These are phyloP conservation scores for Isatis tinctoria DNA, from an alignment of 345 rosid genomes.

Conservation along the genomic window DNA sequence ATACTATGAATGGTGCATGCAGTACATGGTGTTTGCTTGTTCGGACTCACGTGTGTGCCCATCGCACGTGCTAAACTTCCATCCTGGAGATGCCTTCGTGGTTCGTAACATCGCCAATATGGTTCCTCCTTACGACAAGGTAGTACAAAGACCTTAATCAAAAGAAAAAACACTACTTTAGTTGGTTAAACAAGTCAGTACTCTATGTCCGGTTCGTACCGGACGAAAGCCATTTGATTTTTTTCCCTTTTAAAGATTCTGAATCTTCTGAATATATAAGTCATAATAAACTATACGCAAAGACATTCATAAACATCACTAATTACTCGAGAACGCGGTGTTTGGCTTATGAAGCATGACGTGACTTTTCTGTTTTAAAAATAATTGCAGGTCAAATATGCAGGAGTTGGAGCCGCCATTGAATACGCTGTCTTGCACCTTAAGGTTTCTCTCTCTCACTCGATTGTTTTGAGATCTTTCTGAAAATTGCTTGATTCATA, in stretches of 20 bases:
- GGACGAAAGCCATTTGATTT: background rate
- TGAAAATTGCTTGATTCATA: background rate
- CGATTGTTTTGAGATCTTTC: background rate
- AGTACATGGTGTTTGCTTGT: constrained; percentile 97
- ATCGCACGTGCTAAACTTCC: constrained; percentile 73
- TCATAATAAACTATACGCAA: background rate
- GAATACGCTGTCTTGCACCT: constrained; percentile 95
- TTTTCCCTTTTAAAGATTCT: background rate
- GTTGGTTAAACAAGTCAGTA: background rate
- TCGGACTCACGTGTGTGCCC: constrained; percentile 97
- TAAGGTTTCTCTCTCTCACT: constrained; percentile 39
- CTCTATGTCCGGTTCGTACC: background rate
- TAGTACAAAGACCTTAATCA: background rate
- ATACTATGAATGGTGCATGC: constrained; percentile 36
- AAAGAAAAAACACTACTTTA: background rate
- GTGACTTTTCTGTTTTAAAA: background rate
- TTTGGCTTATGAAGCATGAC: background rate
- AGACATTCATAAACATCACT: background rate
- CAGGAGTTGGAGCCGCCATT: constrained; percentile 79
- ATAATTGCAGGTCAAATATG: constrained; percentile 30
- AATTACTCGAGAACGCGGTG: background rate
- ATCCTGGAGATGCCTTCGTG: constrained; percentile 94
- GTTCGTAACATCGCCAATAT: constrained; percentile 87
- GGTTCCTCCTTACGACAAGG: constrained; percentile 87
- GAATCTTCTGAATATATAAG: background rate